Conservation (phyloP, 768 basidiomycete species). For the Suillus cothurnatus region DNA sequence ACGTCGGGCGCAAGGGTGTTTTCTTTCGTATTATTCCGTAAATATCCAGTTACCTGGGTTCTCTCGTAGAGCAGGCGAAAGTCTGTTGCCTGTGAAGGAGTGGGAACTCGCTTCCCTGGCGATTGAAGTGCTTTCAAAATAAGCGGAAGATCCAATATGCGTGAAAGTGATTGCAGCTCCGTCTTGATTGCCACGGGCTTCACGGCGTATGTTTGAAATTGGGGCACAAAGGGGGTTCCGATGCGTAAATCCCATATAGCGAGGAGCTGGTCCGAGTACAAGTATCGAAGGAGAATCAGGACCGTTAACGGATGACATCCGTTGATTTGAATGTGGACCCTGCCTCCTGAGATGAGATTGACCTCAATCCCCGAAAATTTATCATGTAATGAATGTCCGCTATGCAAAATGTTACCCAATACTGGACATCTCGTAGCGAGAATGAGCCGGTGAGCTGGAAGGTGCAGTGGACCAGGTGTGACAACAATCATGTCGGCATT, state of each 20-base stretch:
- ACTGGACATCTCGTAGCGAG: slow-evolving; percentile 59
- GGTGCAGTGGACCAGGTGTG: slow-evolving; percentile 42
- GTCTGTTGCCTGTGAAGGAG: slow-evolving; percentile 50
- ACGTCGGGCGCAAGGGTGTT: slow-evolving; percentile 62
- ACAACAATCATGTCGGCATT: slow-evolving; percentile 69
- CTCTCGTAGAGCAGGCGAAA: slow-evolving; percentile 51
- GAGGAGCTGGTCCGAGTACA: slow-evolving; percentile 86
- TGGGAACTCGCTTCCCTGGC: slow-evolving; percentile 56
- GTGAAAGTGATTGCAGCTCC: slow-evolving; percentile 64
- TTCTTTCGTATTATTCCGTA: slow-evolving; percentile 11
- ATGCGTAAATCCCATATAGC: slow-evolving; percentile 85
- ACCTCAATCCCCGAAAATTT: slow-evolving; percentile 33
- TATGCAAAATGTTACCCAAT: slow-evolving; percentile 46
- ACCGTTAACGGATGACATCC: slow-evolving; percentile 67
- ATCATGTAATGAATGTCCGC: slow-evolving; percentile 31
- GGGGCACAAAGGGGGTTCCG: slow-evolving; percentile 41
- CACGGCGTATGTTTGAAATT: slow-evolving; percentile 43
- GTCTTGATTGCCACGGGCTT: slow-evolving; percentile 52
- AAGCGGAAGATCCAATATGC: slow-evolving; percentile 56
- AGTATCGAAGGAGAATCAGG: slow-evolving; percentile 76
- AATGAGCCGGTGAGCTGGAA: slow-evolving; percentile 69
- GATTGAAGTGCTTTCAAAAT: slow-evolving; percentile 59
- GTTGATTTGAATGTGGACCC: slow-evolving; percentile 42
- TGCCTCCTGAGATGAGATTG: slow-evolving; percentile 13
- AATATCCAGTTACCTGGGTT: slow-evolving; percentile 13